These are phyloP conservation scores for Coprinopsis marcescibilis DNA, from an alignment of 768 basidiomycete genomes.

Conservation along the genomic window DNA sequence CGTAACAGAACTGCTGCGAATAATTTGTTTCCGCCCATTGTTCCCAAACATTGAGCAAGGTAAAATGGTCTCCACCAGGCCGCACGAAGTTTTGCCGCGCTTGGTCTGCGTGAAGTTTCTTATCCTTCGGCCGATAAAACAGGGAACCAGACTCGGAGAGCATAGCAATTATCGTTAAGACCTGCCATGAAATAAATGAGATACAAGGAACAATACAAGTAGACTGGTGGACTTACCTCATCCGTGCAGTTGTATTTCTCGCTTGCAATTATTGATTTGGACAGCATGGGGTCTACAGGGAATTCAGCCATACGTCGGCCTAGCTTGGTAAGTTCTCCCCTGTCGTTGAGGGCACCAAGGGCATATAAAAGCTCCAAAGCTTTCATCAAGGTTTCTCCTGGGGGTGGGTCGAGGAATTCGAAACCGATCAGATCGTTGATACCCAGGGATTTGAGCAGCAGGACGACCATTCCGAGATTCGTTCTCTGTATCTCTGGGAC, in stretches of 20 bases:
- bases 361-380: slow-evolving; percentile 93
- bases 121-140: slow-evolving; percentile 97
- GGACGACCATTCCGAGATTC: slow-evolving; percentile 91
- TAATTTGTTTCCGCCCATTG: slow-evolving; percentile 99
- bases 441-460: slow-evolving; percentile 91
- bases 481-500: slow-evolving; percentile 99
- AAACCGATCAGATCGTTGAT: slow-evolving; percentile 99
- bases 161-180: slow-evolving; percentile 96
- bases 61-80: slow-evolving; percentile 96
- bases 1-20: slow-evolving; percentile 95
- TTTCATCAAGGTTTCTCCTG: slow-evolving; percentile 95
- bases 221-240: slow-evolving; percentile 54
- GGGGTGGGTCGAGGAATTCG: slow-evolving; percentile 97
- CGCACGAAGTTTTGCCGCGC: slow-evolving; percentile 96
- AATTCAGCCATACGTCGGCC: slow-evolving; percentile 98
- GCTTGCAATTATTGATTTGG: slow-evolving; percentile 93
- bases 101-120: slow-evolving; percentile 95
- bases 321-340: slow-evolving; percentile 95
- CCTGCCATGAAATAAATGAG: slow-evolving; percentile 34
- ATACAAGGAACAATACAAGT: not conserved
- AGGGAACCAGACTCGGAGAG: slow-evolving; percentile 91
- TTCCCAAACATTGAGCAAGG: slow-evolving; percentile 95
- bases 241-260: slow-evolving; percentile 94
- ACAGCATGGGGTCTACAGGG: slow-evolving; percentile 96
- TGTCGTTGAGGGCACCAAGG: slow-evolving; percentile 91